Percentiles rank a stretch among this genome's conserved stretches.
phyloP scores from a whole-genome alignment of 2,329 filamentous ascomycete species.

The Exserohilum rostratum region DNA sequence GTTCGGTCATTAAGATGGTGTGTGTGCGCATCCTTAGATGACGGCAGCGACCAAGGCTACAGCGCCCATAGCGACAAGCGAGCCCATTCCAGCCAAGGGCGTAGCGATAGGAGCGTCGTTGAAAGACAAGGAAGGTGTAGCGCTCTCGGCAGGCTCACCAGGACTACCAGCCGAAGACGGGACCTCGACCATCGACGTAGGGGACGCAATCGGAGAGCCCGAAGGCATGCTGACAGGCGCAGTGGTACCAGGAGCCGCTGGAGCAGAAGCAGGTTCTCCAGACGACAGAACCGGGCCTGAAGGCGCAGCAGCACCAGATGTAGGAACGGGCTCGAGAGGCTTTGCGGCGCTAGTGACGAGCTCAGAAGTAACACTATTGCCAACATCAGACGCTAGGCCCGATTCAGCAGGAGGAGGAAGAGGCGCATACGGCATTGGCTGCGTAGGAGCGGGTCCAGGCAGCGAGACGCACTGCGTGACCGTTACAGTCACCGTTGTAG shows the following conservation, averaged over 20 bases:
- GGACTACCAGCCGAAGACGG: conserved; percentile 20
- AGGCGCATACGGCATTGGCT: conserved; percentile 10
- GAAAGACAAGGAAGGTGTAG: conserved; percentile 12
- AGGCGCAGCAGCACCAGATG: conserved; percentile 5
- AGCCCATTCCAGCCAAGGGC: conserved; percentile 25
- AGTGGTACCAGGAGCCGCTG: conserved; percentile 9
- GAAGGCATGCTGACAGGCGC: conserved; percentile 2
- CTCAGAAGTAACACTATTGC: conserved; percentile 5
- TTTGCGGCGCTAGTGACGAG: conserved; percentile 7
- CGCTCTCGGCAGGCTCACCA: conserved; percentile 12
- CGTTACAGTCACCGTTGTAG: conserved; percentile 36
- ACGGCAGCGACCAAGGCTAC: conserved; percentile 25
- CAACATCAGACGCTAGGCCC: conserved; percentile 19
- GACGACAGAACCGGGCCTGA: conserved; percentile 1
- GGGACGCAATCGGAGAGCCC: neutral
- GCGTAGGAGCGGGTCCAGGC: conserved; percentile 14
- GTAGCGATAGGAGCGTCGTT: conserved; percentile 26
- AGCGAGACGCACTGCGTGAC: conserved; percentile 29
- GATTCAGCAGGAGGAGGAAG: conserved; percentile 22
- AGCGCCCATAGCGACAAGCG: conserved; percentile 30
- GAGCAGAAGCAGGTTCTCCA: conserved; percentile 4
- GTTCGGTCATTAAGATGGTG: neutral
- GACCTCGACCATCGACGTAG: neutral
- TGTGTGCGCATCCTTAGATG: conserved; percentile 16
- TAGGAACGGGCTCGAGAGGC: conserved; percentile 4